phyloP scores from a whole-genome alignment of 1,284 basidiomycete species.

The Abortiporus biennis region DNA sequence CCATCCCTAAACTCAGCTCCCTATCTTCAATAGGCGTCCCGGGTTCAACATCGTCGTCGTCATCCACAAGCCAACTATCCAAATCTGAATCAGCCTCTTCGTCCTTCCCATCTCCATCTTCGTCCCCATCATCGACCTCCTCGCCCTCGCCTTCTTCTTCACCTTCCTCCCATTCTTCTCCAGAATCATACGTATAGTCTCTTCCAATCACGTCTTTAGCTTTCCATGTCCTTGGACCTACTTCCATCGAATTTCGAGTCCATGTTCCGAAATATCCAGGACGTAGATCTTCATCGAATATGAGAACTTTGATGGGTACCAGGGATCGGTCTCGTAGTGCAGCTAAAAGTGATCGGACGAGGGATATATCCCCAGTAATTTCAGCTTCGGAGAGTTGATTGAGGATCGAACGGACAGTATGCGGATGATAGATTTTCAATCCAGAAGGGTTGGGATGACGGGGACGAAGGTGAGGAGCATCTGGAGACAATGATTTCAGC shows the following conservation, averaged over 20 bases:
- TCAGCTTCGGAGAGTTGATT: constrained; percentile 69
- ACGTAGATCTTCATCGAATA: constrained; percentile 70
- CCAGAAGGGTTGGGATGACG: constrained; percentile 15
- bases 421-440: constrained; percentile 28
- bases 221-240: constrained; percentile 74
- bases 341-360: constrained; percentile 49
- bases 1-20: too few species aligned
- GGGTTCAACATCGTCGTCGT: constrained; percentile 56
- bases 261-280: constrained; percentile 87
- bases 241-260: constrained; percentile 65
- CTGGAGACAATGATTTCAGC: constrained; percentile 26
- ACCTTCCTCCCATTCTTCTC: constrained; percentile 83
- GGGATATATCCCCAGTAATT: constrained; percentile 58
- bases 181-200: constrained; percentile 83
- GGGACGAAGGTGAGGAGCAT: constrained; percentile 22
- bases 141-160: constrained; percentile 74
- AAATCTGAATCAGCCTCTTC: constrained; percentile 60
- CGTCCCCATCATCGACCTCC: constrained; percentile 64
- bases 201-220: constrained; percentile 60
- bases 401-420: constrained; percentile 52
- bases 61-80: constrained; percentile 75
- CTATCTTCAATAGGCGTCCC: constrained; percentile 34
- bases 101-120: constrained; percentile 49
- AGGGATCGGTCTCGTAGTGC: constrained; percentile 50
- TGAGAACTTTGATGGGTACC: constrained; percentile 69